A percentile compares a stretch with the other conserved stretches of the same genome.
Conservation (phyloP, 2,329 filamentous ascomycete species). For the Aspergillus ustus region DNA sequence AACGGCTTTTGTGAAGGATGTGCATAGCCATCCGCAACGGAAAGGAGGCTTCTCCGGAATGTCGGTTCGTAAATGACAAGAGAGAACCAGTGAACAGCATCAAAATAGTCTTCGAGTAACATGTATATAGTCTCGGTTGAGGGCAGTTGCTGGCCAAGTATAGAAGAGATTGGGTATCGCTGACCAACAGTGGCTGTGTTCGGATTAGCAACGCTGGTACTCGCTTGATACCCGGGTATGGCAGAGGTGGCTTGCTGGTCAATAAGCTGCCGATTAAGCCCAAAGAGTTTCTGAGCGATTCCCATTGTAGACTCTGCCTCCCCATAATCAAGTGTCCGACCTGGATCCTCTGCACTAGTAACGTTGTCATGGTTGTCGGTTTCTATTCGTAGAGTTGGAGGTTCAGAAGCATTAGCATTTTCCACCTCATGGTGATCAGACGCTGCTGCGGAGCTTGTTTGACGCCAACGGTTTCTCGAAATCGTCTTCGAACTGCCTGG, state of each 20-base stretch:
- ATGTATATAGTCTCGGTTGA: conserved; percentile 31
- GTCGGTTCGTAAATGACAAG: conserved; percentile 49
- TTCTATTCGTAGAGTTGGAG: background rate
- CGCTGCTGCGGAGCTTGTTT: background rate
- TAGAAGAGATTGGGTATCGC: conserved; percentile 29
- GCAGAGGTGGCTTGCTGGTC: conserved; percentile 39
- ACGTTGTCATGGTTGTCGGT: background rate
- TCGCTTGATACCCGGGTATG: conserved; percentile 38
- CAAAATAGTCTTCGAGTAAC: conserved; percentile 48
- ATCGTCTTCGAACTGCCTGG: background rate
- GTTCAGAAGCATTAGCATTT: background rate
- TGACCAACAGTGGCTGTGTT: conserved; percentile 21
- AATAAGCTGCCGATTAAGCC: conserved; percentile 32
- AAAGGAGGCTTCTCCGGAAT: conserved; percentile 40
- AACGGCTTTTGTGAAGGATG: conserved; percentile 42
- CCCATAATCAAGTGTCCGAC: conserved; percentile 24
- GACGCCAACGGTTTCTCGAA: background rate
- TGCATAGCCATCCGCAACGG: conserved; percentile 40
- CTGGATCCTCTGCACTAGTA: background rate
- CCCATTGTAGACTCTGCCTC: conserved; percentile 43
- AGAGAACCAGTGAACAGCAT: conserved; percentile 52
- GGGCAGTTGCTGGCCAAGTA: conserved; percentile 38
- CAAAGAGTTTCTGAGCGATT: conserved; percentile 39
- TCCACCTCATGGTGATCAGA: background rate
- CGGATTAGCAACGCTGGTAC: conserved; percentile 2